Conservation (phyloP, 352 stramenopile genomes). For the Globisporangium alternatum region DNA sequence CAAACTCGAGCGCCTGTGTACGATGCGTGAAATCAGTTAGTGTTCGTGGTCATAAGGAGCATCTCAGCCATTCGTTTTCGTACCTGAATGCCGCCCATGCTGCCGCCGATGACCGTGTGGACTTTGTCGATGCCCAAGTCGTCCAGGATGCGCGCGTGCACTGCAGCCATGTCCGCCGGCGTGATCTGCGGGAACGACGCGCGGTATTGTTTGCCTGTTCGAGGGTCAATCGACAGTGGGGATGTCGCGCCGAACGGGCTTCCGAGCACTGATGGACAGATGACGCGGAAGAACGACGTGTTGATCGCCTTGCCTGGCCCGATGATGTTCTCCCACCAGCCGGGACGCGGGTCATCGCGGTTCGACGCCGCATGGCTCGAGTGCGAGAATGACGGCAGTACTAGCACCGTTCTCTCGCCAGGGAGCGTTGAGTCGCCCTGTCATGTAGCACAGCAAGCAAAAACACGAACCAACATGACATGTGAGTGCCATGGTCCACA, state of each 20-base stretch:
- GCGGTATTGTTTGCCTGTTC: constrained; percentile 61
- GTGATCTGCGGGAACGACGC: constrained; percentile 82
- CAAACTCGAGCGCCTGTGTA: constrained; percentile 79
- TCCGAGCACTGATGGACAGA: constrained; percentile 79
- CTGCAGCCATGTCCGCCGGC: constrained; percentile 74
- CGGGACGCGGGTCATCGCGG: constrained; percentile 68
- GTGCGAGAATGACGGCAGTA: constrained; percentile 87
- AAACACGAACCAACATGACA: neutral
- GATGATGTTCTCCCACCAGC: constrained; percentile 90
- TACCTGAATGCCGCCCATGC: constrained; percentile 79
- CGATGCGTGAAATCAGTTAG: neutral
- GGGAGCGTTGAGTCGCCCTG: constrained; percentile 65
- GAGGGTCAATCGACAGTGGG: constrained; percentile 53
- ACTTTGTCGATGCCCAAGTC: constrained; percentile 71
- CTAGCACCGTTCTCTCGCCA: constrained; percentile 71
- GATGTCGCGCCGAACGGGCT: constrained; percentile 86
- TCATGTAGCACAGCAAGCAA: neutral
- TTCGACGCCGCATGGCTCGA: constrained; percentile 82
- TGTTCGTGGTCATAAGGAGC: neutral
- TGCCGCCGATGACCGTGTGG: constrained; percentile 82
- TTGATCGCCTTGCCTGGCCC: constrained; percentile 84
- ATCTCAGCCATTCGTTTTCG: neutral
- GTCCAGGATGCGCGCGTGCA: constrained; percentile 76
- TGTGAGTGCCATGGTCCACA: neutral
- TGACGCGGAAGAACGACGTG: constrained; percentile 87